Evolutionary conservation across 345 rosid species (phyloP), one percentile per base, ranked within the genome.

Genomic region (Arabidopsis arenosa): DNA sequence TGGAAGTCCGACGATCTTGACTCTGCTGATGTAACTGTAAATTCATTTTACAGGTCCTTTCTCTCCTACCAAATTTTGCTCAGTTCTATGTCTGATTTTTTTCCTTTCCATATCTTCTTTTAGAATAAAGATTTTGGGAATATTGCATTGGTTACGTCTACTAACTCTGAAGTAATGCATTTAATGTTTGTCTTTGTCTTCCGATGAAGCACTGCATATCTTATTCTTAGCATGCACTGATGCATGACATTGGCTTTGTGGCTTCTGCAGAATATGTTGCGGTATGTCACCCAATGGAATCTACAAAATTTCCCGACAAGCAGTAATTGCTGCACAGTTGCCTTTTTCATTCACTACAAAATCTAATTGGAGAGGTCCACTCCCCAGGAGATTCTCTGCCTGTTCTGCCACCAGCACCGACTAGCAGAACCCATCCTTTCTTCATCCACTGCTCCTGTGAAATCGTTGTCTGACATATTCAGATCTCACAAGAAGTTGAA

Each of bases 381-480:
- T 80, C 53, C 99, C 99, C 10, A 88, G 85, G 99, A 95, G 75
- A 82, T 90, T 51, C 84, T 92, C 33, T 58, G 82, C 73, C 53
- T 85, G 66, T 90, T 95, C 79, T 95, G 99, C 84, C 93, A 92
- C 78, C 90, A 83, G 83, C 95, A 92, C 49, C 80, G 85, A 67
- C 86, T 92, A 53, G 81, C 89, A 70, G 99, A 95, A 75, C 99
- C 99, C 12, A 80, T 80, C 72, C 84, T 92, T 76, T 63, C 83
- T 48, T 37, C 68, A 55, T 74, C 77, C 68, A 63, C 63, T 48
- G 21, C 48, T 66, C 88, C 95, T 68, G 30, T 35, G 56, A 80
- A 82, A 73, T 76, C 78, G 66, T 79, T 86, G 56, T 63, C 82
- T 30, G 86, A 86, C 58, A 51, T 68, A 35, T 79, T 84, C 74